phyloP scores from a whole-genome alignment of 108 stramenopile genomes.

The Conticribra guillardii region DNA sequence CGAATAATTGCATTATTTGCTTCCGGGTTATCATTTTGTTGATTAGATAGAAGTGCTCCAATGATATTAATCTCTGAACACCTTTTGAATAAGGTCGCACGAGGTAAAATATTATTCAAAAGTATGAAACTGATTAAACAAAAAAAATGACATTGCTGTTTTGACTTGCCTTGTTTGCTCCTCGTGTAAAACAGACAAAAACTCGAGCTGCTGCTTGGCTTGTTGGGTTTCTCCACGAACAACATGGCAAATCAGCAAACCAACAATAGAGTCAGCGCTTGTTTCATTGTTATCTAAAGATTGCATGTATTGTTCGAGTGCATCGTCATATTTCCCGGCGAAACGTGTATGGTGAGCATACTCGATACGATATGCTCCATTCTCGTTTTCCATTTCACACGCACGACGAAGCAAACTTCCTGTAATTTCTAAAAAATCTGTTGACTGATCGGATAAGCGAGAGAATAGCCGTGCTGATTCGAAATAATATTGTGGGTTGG shows the following conservation, averaged over 20 bases:
- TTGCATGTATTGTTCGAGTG: not conserved
- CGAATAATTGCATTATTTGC: too few relatives aligned
- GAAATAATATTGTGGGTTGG: not conserved
- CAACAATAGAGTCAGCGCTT: not conserved
- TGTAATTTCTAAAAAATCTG: not conserved
- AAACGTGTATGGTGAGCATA: not conserved
- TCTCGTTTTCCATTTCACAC: not conserved
- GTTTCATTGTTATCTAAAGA: not conserved
- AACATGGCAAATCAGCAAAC: not conserved
- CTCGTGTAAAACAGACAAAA: not conserved
- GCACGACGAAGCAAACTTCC: not conserved
- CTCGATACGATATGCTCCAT: not conserved
- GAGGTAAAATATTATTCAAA: too few relatives aligned
- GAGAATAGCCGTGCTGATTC: not conserved
- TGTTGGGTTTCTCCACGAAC: not conserved
- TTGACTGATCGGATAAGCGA: not conserved
- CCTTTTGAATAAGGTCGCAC: not conserved
- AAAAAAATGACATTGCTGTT: too few relatives aligned
- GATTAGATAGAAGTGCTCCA: not conserved
- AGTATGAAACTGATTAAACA: too few relatives aligned
- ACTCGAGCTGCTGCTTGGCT: not conserved
- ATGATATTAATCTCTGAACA: not conserved
- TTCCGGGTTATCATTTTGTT: not conserved
- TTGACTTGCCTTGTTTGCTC: too few relatives aligned
- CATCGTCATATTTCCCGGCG: not conserved